Base-by-base conservation (phyloP, 2,329 filamentous ascomycete genomes). In the Apiospora malaysiana region DNA sequence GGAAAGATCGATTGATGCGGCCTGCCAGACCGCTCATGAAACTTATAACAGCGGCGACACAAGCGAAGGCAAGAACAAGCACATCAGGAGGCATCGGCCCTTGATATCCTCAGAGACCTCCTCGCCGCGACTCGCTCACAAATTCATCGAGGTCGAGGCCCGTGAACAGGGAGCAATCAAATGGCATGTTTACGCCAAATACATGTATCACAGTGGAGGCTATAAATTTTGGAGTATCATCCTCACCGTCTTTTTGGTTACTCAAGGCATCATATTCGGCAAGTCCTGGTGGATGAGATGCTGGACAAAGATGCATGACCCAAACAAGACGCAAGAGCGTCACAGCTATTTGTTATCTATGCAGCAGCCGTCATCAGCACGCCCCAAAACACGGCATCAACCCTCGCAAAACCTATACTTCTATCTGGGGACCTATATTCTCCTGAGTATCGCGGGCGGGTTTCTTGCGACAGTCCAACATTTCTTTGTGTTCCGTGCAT, bases 71-170 rank as follows among this genome's bases (percentile, higher is more conserved):
- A 75, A 83, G 51, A 75, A 76, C 2, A 84, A 82, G 9, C 80
- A 43, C 9, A 43, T 43, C 80, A 9, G 82, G 84, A 9, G 82
- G 37, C 82, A 82, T 63, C 79, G 82, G 1, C 79, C 89, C 47
- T 83, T 84, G 67, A 89, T 88, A 75, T 78, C 86, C 0, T 77
- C 83, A 1, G 86, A 86, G 5, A 87, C 88, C n/a, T n/a, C n/a
- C n/a, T n/a, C n/a, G n/a, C n/a, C n/a, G 77, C 80, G 81, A 5
- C 71, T 79, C 6, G 86, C 89, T 0, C 90, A 90, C 74, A 92
- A 94, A 79, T 95, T 95, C 74, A 88, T 93, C 32, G 90, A 94
- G 77, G 92, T 94, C 3, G 93, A 96, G 79, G 84, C 83, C 23
- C 87, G 90, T 71, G 92, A 94, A 77, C 87, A 87, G 69, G 93